phyloP scores from a whole-genome alignment of 345 rosid species.

The Tarenaya hassleriana region DNA sequence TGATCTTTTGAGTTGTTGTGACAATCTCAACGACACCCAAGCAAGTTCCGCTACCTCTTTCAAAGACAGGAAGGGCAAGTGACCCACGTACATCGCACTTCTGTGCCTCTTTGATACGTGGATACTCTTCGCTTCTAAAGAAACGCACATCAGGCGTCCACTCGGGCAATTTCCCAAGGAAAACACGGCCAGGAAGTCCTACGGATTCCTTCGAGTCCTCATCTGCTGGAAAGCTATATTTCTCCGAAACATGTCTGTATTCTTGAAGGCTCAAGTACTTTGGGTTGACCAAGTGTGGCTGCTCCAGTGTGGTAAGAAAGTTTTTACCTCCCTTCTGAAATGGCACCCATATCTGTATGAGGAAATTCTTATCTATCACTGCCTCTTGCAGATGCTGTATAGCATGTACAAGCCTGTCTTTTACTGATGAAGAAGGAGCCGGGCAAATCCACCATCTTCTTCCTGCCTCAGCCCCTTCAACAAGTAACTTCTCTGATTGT shows the following conservation, averaged over 20 bases:
- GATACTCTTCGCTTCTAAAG: slow-evolving; percentile 68
- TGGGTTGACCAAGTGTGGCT: slow-evolving; percentile 58
- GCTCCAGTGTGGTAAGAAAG: slow-evolving; percentile 64
- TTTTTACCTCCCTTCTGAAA: slow-evolving; percentile 50
- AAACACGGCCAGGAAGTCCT: slow-evolving; percentile 87
- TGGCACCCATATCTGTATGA: slow-evolving; percentile 89
- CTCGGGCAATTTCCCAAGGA: slow-evolving; percentile 70
- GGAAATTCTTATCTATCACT: slow-evolving; percentile 48
- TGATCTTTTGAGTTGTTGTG: slow-evolving; percentile 59
- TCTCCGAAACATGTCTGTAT: slow-evolving; percentile 63
- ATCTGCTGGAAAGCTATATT: slow-evolving; percentile 65
- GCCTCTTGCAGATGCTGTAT: slow-evolving; percentile 44
- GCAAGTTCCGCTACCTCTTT: slow-evolving; percentile 61
- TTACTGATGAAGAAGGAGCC: slow-evolving; percentile 40
- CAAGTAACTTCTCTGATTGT: slow-evolving; percentile 26
- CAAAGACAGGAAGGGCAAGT: slow-evolving; percentile 84
- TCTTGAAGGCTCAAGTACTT: slow-evolving; percentile 48
- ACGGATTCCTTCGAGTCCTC: slow-evolving; percentile 48
- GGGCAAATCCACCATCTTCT: slow-evolving; percentile 56
- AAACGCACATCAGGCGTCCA: slow-evolving; percentile 96
- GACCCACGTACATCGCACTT: slow-evolving; percentile 67
- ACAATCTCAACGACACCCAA: slow-evolving; percentile 89
- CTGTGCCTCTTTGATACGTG: slow-evolving; percentile 52
- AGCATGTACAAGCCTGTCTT: slow-evolving; percentile 51
- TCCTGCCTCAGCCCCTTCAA: slow-evolving; percentile 41